Evolutionary conservation across 306 rosid species (phyloP).

Genomic region (Neltuma alba): DNA sequence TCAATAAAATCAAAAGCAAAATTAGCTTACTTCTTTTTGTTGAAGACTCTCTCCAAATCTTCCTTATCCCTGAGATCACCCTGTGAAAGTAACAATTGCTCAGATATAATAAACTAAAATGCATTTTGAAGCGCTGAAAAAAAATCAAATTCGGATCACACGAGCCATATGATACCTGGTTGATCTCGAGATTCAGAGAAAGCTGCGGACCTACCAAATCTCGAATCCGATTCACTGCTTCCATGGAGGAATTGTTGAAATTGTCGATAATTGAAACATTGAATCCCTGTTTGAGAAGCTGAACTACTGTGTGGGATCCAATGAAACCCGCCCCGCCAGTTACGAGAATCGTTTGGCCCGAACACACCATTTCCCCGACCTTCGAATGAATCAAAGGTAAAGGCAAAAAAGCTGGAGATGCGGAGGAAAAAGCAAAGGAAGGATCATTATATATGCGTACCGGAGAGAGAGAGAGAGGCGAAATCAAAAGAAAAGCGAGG

Average conservation of each 20-base stretch:
- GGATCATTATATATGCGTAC: not conserved
- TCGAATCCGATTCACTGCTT: constrained; percentile 66
- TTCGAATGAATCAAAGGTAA: not conserved
- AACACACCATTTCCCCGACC: constrained; percentile 35
- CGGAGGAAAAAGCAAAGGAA: not conserved
- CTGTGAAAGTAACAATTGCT: constrained; percentile 27
- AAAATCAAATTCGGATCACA: not conserved
- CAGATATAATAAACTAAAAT: not conserved
- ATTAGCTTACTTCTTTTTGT: constrained; percentile 43
- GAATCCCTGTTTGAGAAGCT: constrained; percentile 70
- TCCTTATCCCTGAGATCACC: constrained; percentile 65
- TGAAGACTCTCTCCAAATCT: constrained; percentile 66
- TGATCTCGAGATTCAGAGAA: constrained; percentile 61
- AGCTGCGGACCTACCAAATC: constrained; percentile 62
- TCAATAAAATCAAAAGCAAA: not conserved
- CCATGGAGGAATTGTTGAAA: constrained; percentile 61
- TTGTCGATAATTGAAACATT: constrained; percentile 63
- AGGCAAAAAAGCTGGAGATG: not conserved
- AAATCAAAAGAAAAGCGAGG: constrained; percentile 16
- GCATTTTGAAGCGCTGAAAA: not conserved
- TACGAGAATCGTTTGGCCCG: constrained; percentile 58
- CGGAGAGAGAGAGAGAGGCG: not conserved
- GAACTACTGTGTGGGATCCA: constrained; percentile 77
- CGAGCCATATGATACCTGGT: constrained; percentile 41
- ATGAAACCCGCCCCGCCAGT: constrained; percentile 89